phyloP scores from a whole-genome alignment of 1,139 yeast genomes.

The Yamadazyma spencermartinsiae region DNA sequence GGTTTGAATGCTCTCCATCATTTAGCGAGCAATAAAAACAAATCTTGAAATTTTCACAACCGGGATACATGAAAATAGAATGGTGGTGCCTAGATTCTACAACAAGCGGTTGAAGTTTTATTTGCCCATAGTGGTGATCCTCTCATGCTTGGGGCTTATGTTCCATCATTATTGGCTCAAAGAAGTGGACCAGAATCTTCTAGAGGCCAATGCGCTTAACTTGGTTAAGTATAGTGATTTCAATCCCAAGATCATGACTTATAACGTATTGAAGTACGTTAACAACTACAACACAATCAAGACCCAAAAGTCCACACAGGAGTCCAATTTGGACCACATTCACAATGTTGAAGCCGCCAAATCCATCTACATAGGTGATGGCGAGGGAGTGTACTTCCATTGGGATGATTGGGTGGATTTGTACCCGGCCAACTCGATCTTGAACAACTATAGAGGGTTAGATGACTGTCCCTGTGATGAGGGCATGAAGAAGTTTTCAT shows the following conservation, averaged over 20 bases:
- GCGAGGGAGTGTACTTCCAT: slow-evolving; percentile 33
- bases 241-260: slow-evolving; percentile 30
- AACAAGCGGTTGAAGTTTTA: slow-evolving; percentile 22
- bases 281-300: slow-evolving; percentile 4
- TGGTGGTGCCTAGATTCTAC: slow-evolving; percentile 18
- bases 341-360: background rate
- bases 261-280: slow-evolving; percentile 21
- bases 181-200: slow-evolving; percentile 22
- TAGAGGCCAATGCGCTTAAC: slow-evolving; percentile 26
- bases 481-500: slow-evolving; percentile 23
- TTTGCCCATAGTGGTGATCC: slow-evolving; percentile 18
- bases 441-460: slow-evolving; percentile 19
- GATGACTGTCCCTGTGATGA: slow-evolving; percentile 27
- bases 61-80: slow-evolving; percentile 5
- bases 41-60: too few species aligned
- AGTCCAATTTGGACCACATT: background rate
- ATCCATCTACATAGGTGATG: slow-evolving; percentile 13
- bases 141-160: slow-evolving; percentile 17
- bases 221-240: slow-evolving; percentile 24
- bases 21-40: too few species aligned
- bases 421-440: slow-evolving; percentile 24
- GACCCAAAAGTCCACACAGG: background rate
- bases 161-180: slow-evolving; percentile 14
- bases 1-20: too few species aligned
- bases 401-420: slow-evolving; percentile 49